Evolutionary conservation across 352 stramenopile genomes (phyloP).

Genomic region (Pythium rishiriense): DNA sequence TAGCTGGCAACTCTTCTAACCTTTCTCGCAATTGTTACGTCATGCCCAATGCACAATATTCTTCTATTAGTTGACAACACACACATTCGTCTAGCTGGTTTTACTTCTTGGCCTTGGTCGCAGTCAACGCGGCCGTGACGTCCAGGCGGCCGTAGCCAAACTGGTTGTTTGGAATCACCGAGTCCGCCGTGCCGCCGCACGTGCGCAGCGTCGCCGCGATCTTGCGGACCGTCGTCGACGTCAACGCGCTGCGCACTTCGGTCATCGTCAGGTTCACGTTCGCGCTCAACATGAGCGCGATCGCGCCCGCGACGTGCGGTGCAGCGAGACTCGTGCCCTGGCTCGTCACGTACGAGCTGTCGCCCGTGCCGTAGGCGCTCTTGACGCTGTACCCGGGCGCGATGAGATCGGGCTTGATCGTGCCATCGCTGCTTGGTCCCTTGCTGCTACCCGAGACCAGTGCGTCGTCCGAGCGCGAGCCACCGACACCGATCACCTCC

Average conservation of each 20-base stretch:
- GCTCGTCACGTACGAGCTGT: conserved; percentile 33
- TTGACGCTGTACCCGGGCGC: conserved; percentile 28
- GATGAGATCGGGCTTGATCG: conserved; percentile 36
- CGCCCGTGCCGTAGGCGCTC: conserved; percentile 24
- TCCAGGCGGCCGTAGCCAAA: conserved; percentile 34
- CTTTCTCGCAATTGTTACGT: no score
- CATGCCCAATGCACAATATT: no score
- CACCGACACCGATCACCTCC: conserved; percentile 15
- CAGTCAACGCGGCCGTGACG: conserved; percentile 5
- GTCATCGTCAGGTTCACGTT: conserved; percentile 20
- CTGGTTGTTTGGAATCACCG: conserved; percentile 34
- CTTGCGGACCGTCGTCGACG: conserved; percentile 13
- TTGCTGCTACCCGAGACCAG: conserved; percentile 31
- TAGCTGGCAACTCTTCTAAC: no score
- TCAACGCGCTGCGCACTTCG: conserved; percentile 11
- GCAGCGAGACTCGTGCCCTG: conserved; percentile 31
- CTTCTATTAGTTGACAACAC: no score
- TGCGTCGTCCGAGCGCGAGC: conserved; percentile 22
- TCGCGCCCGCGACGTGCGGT: conserved; percentile 32
- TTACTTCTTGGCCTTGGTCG: conserved; percentile 6
- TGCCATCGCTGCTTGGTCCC: conserved; percentile 24
- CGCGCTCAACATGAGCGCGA: conserved; percentile 29
- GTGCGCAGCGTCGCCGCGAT: conserved; percentile 19
- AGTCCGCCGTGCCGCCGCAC: conserved; percentile 22
- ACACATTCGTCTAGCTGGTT: no score